Evolutionary conservation across 768 basidiomycete species (phyloP).

Genomic region (Paxillus rubicundulus): DNA sequence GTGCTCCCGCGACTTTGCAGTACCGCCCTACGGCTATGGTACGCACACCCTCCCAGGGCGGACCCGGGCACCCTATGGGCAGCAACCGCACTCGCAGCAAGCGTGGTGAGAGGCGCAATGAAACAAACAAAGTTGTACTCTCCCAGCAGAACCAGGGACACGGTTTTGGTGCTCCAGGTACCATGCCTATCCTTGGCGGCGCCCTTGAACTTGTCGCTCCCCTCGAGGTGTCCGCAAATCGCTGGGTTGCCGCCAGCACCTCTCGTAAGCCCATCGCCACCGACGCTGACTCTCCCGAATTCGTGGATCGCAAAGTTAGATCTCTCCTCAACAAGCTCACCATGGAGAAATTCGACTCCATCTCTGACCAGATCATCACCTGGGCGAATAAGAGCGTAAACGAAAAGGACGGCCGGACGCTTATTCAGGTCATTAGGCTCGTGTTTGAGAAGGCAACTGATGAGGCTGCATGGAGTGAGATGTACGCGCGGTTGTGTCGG

Average conservation of each 20-base stretch:
- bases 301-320: conserved; percentile 93
- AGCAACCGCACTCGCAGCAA: conserved; percentile 72
- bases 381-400: conserved; percentile 95
- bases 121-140: conserved; percentile 44
- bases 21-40: conserved; percentile 64
- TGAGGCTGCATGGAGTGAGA: conserved; percentile 93
- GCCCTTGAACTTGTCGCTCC: conserved; percentile 71
- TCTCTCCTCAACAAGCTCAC: conserved; percentile 91
- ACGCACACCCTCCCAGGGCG: conserved; percentile 66
- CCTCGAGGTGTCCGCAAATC: conserved; percentile 73
- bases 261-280: conserved; percentile 40
- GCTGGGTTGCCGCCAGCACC: conserved; percentile 61
- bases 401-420: conserved; percentile 90
- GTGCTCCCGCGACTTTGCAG: conserved; percentile 43
- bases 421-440: conserved; percentile 93
- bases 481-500: conserved; percentile 94
- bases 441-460: conserved; percentile 98
- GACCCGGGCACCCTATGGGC: conserved; percentile 47
- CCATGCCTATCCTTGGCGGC: conserved; percentile 26
- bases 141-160: conserved; percentile 39
- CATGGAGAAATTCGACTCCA: conserved; percentile 94
- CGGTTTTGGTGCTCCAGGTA: conserved; percentile 30
- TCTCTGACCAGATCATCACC: conserved; percentile 89
- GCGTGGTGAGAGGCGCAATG: conserved; percentile 78
- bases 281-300: conserved; percentile 72